Percentiles rank a stretch among this genome's conserved stretches.
Conservation (phyloP, 2,329 filamentous ascomycete genomes). For the Atkinsonella hypoxylon region DNA sequence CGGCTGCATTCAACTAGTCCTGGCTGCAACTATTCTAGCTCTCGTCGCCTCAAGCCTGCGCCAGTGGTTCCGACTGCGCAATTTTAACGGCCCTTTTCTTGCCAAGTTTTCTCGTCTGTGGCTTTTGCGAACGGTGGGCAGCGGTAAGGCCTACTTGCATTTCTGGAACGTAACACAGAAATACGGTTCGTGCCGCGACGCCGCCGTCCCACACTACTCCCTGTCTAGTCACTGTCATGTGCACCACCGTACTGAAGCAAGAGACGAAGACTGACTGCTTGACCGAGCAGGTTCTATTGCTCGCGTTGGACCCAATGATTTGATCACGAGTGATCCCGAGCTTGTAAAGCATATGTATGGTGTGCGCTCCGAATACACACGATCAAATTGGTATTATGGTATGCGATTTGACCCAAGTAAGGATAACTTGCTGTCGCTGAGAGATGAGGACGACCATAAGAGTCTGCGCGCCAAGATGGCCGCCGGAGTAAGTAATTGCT, state of each 20-base stretch:
- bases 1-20: background rate
- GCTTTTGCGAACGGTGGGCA: background rate
- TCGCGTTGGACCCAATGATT: conserved; percentile 27
- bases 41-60: background rate
- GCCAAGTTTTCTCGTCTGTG: conserved; percentile 2
- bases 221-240: background rate
- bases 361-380: conserved; percentile 22
- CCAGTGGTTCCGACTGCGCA: conserved; percentile 4
- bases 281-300: conserved; percentile 17
- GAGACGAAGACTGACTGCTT: background rate
- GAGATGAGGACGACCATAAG: conserved; percentile 33
- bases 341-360: conserved; percentile 28
- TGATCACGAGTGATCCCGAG: conserved; percentile 33
- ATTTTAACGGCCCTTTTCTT: conserved; percentile 4
- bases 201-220: background rate
- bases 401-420: conserved; percentile 36
- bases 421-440: conserved; percentile 37
- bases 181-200: conserved; percentile 14
- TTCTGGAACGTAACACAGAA: conserved; percentile 13
- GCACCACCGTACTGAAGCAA: background rate
- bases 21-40: background rate
- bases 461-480: conserved; percentile 34
- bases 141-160: conserved; percentile 9
- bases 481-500: conserved; percentile 23
- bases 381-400: conserved; percentile 30